These are phyloP conservation scores for Clarkia xantiana DNA, from an alignment of 345 rosid species.

Conservation along the genomic window DNA sequence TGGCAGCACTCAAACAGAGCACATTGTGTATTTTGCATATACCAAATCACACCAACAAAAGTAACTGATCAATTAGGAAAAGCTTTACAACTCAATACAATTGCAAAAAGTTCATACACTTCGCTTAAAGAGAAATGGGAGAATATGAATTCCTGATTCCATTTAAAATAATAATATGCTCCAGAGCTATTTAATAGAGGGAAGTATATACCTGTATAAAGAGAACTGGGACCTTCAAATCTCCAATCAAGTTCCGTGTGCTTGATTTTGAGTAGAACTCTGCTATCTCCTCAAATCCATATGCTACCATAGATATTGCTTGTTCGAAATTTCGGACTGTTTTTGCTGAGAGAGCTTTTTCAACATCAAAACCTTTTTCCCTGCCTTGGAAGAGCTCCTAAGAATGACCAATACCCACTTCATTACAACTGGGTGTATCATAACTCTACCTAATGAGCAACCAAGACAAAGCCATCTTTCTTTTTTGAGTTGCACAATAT, in stretches of 20 bases:
- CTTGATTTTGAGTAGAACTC: slow-evolving; percentile 71
- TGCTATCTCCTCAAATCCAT: slow-evolving; percentile 62
- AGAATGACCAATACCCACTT: neutral
- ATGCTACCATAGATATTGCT: slow-evolving; percentile 76
- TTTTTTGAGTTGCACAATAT: no score
- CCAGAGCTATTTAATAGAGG: neutral
- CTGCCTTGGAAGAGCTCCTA: slow-evolving; percentile 87
- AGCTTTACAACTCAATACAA: no score
- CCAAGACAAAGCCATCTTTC: no score
- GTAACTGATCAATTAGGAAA: no score
- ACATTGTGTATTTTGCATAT: no score
- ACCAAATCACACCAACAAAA: no score
- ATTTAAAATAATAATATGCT: no score
- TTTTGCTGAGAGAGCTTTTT: slow-evolving; percentile 60
- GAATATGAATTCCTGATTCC: no score
- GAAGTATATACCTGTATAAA: slow-evolving; percentile 60
- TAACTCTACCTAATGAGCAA: no score
- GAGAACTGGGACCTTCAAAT: slow-evolving; percentile 83
- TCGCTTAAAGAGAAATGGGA: no score
- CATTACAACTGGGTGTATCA: neutral
- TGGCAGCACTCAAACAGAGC: no score
- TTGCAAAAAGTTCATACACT: no score
- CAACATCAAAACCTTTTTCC: slow-evolving; percentile 65
- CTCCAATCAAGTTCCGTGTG: slow-evolving; percentile 46
- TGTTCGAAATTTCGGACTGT: slow-evolving; percentile 81